Evolutionary conservation across 352 stramenopile genomes (phyloP), one percentile per base, ranked within the genome.

Genomic region (Pythium periplocum): DNA sequence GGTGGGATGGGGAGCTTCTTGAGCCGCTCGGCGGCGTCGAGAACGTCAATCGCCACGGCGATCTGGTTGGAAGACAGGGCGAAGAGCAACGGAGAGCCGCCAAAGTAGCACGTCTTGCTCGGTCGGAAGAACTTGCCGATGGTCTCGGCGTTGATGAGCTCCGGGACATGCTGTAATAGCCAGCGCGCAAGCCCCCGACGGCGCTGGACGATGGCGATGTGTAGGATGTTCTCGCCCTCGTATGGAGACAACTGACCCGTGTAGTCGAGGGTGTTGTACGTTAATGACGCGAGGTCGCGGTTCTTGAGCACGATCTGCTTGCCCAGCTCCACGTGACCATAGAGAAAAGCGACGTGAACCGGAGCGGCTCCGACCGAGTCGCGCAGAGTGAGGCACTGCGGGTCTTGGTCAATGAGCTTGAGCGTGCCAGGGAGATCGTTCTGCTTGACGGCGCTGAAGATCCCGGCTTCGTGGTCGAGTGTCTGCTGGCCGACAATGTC

Each of bases 121-220:
- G 75, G 71, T 0, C 57, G 53, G 17, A 85, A 86, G 54, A 89
- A 85, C 38, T 67, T 63, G 31, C 77, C 74, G 0, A 73, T 76
- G 1, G 70, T 67, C 48, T 85, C 74, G 0, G 71, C 72, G 6
- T 67, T 42, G 26, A 84, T 47, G 9, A 89, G 46, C 37, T 74
- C 62, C 0, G 70, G 78, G 2, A 62, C 60, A 10, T 75, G 32
- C 0, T 55, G 39, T 6, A 86, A 50, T 0, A 86, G 60, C 69
- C 73, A 85, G 4, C 56, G 48, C 12, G 70, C 68, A 0, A 86
- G 62, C 4, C 57, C 53, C 4, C 52, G 45, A 33, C 76, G 51
- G 11, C 75, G 67, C 32, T 83, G 74, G 6, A 89, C 68, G 50
- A 89, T 86, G 10, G 73, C 73, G 36, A 86, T 80, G 55, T 89